phyloP scores from a whole-genome alignment of 2,329 filamentous ascomycete species.

The Diaporthe vaccinii region DNA sequence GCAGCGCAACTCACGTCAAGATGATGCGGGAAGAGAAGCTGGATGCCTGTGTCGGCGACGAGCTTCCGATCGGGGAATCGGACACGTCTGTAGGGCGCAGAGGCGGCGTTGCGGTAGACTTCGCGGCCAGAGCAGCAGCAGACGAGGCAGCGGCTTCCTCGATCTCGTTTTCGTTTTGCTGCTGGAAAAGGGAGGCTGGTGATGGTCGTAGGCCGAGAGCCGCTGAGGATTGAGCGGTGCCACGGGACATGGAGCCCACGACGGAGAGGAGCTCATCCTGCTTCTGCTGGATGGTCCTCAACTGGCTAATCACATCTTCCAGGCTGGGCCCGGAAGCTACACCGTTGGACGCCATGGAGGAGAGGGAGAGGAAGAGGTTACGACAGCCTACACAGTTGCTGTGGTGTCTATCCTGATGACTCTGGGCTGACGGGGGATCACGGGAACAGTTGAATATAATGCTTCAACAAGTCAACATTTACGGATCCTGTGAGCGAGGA shows the following conservation, averaged over 20 bases:
- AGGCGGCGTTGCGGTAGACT: constrained; percentile 44
- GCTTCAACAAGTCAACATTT: constrained; percentile 24
- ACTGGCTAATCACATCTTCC: constrained; percentile 40
- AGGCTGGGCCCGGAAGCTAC: constrained; percentile 37
- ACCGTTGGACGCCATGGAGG: constrained; percentile 38
- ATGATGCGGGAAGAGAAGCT: constrained; percentile 41
- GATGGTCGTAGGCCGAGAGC: constrained; percentile 31
- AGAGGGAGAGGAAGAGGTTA: constrained; percentile 1
- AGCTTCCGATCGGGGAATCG: constrained; percentile 20
- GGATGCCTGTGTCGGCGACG: constrained; percentile 31
- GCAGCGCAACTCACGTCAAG: constrained; percentile 38
- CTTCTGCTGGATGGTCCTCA: constrained; percentile 41
- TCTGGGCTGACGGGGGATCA: constrained; percentile 19
- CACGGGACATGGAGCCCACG: constrained; percentile 38
- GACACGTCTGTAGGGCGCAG: constrained; percentile 43
- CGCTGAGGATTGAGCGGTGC: constrained; percentile 1
- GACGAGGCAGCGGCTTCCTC: constrained; percentile 40
- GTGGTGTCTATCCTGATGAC: constrained; percentile 8
- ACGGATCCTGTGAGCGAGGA: constrained; percentile 2
- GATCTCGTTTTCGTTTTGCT: constrained; percentile 36
- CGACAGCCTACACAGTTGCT: constrained; percentile 26
- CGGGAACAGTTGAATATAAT: constrained; percentile 13
- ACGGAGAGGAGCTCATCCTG: constrained; percentile 41
- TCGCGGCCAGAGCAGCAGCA: constrained; percentile 42
- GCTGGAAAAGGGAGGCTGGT: constrained; percentile 22